Evolutionary conservation across 2,329 filamentous ascomycete species (phyloP), one percentile per base, ranked within the genome.

Genomic region (Biscogniauxia marginata): DNA sequence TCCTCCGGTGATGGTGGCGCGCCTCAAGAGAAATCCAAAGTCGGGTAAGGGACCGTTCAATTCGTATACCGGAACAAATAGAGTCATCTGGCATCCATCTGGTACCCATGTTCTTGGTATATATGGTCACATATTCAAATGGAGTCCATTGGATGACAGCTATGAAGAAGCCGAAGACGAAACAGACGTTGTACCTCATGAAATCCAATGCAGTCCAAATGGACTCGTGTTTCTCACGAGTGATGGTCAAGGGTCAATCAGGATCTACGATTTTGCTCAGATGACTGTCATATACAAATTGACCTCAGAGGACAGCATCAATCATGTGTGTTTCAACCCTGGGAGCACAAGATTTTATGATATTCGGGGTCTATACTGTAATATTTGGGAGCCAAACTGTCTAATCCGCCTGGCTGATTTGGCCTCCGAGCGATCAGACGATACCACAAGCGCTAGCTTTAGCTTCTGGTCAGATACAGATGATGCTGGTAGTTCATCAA

Each of bases 121-220:
- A 23, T 63, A 63, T 30, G 65, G 65, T 3, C 43, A 54, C 25
- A 57, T 68, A 18, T 67, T 69, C 54, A 67, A 66, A 54, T 68
- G 66, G 66, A 54, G 48, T 22, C 64, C 63, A 1, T 20, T 55
- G 16, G 60, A 65, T 13, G 52, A 64, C 20, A 55, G 30, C 1
- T 61, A 64, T 46, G 52, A 67, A 22, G 65, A 64, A 46, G 53
- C 64, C 3, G 46, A 58, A 8, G 47, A 50, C 1, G 56, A 58
- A 9, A 39, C 50, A 4, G 57, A 49, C 16, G 51, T 50, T n/a
- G 52, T 46, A 16, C 61, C 54, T 0, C 39, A 49, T 54, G 57
- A 54, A 46, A 62, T 58, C 21, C 54, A 54, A 20, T 55, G 52
- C 21, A 61, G 56, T 24, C 53, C 55, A 2, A 58, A 62, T 23